A percentile compares a stretch with the other conserved stretches of the same genome.
phyloP scores from a whole-genome alignment of 2,329 filamentous ascomycete species.

The Macrophomina phaseolina region DNA sequence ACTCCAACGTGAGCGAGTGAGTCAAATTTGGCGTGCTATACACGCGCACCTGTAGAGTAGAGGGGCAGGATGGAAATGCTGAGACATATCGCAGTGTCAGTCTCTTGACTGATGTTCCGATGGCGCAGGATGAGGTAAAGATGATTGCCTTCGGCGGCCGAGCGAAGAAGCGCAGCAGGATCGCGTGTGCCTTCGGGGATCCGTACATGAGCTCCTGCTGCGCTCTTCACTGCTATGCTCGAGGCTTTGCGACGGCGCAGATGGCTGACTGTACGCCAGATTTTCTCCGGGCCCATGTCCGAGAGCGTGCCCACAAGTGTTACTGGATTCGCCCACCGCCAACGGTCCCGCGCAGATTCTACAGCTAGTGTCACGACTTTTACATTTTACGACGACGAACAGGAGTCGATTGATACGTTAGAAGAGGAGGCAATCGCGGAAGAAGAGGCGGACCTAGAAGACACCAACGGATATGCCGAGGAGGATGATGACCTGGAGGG shows the following conservation, averaged over 20 bases:
- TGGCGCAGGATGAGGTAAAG: conserved; percentile 90
- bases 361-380: conserved; percentile 89
- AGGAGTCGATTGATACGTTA: conserved; percentile 55
- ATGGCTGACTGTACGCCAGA: conserved; percentile 46
- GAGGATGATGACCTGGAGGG: conserved; percentile 60
- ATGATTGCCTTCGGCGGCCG: not conserved
- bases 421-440: conserved; percentile 41
- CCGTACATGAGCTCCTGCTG: not conserved
- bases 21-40: conserved; percentile 32
- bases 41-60: not conserved
- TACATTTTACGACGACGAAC: conserved; percentile 79
- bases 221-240: not conserved
- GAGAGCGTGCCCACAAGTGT: conserved; percentile 95
- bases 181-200: not conserved
- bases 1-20: conserved; percentile 71
- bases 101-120: conserved; percentile 94
- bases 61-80: conserved; percentile 1
- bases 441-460: conserved; percentile 18
- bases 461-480: conserved; percentile 37
- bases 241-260: not conserved
- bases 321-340: conserved; percentile 86
- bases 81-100: conserved; percentile 58
- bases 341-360: conserved; percentile 77
- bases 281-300: conserved; percentile 90
- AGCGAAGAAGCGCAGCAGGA: not conserved